These are phyloP conservation scores for Pinguiococcus pyrenoidosus DNA, from an alignment of 108 stramenopile genomes.

Conservation along the genomic window DNA sequence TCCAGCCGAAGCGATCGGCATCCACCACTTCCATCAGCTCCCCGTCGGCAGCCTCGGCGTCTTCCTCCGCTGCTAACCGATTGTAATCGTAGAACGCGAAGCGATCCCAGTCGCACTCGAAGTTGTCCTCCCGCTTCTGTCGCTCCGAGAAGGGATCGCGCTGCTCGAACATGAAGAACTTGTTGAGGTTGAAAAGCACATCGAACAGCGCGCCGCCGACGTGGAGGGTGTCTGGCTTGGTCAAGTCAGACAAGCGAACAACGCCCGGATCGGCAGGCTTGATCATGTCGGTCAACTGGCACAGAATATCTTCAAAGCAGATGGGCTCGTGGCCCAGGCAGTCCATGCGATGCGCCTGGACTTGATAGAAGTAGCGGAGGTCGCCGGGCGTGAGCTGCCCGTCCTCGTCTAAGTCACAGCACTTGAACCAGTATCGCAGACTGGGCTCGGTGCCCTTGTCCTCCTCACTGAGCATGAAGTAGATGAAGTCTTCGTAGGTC, in stretches of 20 bases:
- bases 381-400: constrained; percentile 84
- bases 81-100: constrained; percentile 88
- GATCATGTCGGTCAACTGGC: constrained; percentile 98
- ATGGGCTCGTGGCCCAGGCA: constrained; percentile 93
- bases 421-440: constrained; percentile 91
- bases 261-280: no score
- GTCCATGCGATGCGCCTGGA: constrained; percentile 70
- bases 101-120: constrained; percentile 93
- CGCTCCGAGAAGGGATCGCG: constrained; percentile 74
- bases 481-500: constrained; percentile 93
- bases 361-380: constrained; percentile 55
- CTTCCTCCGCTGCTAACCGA: constrained; percentile 83
- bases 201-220: constrained; percentile 90
- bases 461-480: constrained; percentile 94
- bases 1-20: no score
- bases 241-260: no score
- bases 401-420: constrained; percentile 90
- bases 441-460: constrained; percentile 81
- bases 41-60: constrained; percentile 55
- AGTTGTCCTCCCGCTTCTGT: constrained; percentile 72
- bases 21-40: not conserved
- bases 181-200: constrained; percentile 93
- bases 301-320: constrained; percentile 87
- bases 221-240: constrained; percentile 56
- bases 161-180: constrained; percentile 89